A percentile compares a stretch with the other conserved stretches of the same genome.
Evolutionary conservation across 2,329 filamentous ascomycete species (phyloP).

Genomic region (Aspergillus novofumigatus): DNA sequence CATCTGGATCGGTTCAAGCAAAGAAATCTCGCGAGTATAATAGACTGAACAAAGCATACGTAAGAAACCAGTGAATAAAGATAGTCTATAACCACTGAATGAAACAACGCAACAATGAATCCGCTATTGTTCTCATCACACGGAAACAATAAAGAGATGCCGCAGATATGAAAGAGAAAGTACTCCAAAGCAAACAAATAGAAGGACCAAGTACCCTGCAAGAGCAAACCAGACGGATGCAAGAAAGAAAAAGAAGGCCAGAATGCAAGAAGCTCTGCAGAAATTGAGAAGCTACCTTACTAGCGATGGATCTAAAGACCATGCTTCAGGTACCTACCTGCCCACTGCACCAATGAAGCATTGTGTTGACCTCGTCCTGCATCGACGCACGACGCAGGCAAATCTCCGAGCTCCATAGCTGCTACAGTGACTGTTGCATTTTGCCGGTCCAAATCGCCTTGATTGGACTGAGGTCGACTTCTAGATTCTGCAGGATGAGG

Average conservation of each 20-base stretch:
- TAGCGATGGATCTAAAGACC: neutral
- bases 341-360: neutral
- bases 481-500: conserved; percentile 9
- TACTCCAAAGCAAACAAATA: neutral
- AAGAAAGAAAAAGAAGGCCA: conserved; percentile 1
- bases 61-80: neutral
- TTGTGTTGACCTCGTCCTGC: neutral
- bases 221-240: neutral
- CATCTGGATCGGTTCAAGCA: neutral
- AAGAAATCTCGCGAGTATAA: neutral
- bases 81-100: neutral
- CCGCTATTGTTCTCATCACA: neutral
- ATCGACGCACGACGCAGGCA: conserved; percentile 9
- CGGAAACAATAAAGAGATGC: neutral
- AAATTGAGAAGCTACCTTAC: neutral
- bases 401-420: conserved; percentile 11
- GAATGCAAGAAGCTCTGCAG: neutral
- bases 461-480: conserved; percentile 8
- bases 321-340: neutral
- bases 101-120: neutral
- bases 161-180: neutral
- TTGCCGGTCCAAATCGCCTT: neutral
- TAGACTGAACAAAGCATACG: neutral
- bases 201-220: neutral
- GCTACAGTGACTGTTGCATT: conserved; percentile 4